phyloP scores from a whole-genome alignment of 495 filamentous ascomycete species.

The Acidiella bohemica region DNA sequence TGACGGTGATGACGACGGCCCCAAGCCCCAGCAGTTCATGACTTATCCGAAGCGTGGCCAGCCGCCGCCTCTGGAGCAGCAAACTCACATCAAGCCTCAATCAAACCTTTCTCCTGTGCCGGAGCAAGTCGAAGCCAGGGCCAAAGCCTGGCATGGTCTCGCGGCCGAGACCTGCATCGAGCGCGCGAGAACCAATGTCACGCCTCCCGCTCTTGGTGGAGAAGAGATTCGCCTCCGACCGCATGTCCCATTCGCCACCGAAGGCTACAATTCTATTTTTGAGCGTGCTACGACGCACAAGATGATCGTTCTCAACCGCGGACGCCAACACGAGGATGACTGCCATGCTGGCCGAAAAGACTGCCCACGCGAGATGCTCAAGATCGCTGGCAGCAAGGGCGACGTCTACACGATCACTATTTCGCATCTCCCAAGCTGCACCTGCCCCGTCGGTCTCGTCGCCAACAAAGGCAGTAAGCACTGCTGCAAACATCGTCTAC shows the following conservation, averaged over 20 bases:
- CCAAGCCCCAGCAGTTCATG: no score
- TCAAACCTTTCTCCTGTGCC: conserved; percentile 1
- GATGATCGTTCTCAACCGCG: conserved; percentile 44
- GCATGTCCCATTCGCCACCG: background rate
- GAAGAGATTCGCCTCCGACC: conserved; percentile 1
- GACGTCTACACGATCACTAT: conserved; percentile 58
- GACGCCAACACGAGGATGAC: conserved; percentile 29
- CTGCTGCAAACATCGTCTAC: conserved; percentile 62
- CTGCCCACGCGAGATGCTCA: conserved; percentile 40
- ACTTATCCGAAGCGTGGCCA: background rate
- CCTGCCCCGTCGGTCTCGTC: conserved; percentile 37
- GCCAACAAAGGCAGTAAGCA: conserved; percentile 41
- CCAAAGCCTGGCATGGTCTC: background rate
- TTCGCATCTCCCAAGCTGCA: conserved; percentile 44
- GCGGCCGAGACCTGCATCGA: background rate
- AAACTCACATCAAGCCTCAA: background rate
- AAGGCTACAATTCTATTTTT: conserved; percentile 13
- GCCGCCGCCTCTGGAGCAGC: background rate
- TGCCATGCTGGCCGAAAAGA: conserved; percentile 24
- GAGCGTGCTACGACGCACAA: conserved; percentile 35
- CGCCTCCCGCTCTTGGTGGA: background rate
- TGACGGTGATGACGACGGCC: no score
- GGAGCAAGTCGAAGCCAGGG: background rate
- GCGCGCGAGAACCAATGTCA: background rate
- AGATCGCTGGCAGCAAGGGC: conserved; percentile 60